These are phyloP conservation scores for Cryphonectria parasitica DNA, from an alignment of 2,329 filamentous ascomycete genomes.

Conservation along the genomic window DNA sequence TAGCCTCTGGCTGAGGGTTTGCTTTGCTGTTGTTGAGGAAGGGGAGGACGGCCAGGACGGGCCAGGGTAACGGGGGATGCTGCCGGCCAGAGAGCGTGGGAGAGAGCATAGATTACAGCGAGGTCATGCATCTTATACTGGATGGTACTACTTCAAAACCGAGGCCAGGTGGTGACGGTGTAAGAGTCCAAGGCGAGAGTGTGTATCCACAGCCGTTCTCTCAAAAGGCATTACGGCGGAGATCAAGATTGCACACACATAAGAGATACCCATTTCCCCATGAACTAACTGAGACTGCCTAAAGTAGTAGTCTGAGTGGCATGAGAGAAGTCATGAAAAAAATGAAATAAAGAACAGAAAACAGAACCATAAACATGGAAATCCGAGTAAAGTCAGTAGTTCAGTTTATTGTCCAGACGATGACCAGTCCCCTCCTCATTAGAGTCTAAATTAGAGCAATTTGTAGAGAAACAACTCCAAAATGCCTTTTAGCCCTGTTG, in stretches of 20 bases:
- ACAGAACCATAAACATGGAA: constrained; percentile 17
- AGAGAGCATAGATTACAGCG: neutral
- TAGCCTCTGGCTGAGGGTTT: constrained; percentile 67
- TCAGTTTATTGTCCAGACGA: constrained; percentile 56
- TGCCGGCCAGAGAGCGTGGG: neutral
- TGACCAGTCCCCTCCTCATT: constrained; percentile 47
- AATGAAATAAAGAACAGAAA: constrained; percentile 12
- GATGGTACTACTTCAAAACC: neutral
- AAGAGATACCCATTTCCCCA: constrained; percentile 29
- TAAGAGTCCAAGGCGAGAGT: neutral
- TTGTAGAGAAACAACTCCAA: constrained; percentile 48
- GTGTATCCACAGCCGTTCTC: neutral
- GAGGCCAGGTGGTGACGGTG: neutral
- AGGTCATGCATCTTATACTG: neutral
- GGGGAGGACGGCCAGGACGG: constrained; percentile 31
- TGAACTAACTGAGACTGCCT: constrained; percentile 51
- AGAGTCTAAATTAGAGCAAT: constrained; percentile 59
- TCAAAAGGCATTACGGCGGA: neutral
- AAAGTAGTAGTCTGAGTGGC: constrained; percentile 27
- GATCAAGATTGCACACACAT: constrained; percentile 8
- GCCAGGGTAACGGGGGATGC: constrained; percentile 4
- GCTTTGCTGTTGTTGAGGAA: constrained; percentile 61
- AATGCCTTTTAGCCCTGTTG: constrained; percentile 49
- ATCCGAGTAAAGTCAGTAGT: constrained; percentile 49
- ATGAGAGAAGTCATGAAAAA: constrained; percentile 20